Evolutionary conservation across 495 filamentous ascomycete genomes (phyloP).

Genomic region (Chlorociboria aeruginascens): DNA sequence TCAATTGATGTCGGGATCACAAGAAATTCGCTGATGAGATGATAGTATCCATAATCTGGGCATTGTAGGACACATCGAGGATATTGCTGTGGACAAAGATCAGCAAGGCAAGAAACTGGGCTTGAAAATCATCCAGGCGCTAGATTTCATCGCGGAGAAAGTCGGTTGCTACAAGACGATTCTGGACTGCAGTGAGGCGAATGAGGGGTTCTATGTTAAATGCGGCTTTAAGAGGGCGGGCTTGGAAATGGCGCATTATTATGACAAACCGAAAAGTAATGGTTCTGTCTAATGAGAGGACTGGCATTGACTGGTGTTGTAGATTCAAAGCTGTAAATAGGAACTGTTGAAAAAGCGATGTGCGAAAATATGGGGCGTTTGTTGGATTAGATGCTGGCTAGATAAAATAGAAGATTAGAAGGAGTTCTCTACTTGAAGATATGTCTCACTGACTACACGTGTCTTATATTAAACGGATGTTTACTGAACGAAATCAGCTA

Average conservation of each 20-base stretch:
- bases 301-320: too few species aligned
- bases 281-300: too few species aligned
- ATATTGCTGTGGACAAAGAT: constrained; percentile 86
- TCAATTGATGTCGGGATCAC: constrained; percentile 1
- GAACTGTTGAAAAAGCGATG: too few species aligned
- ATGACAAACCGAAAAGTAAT: constrained; percentile 32
- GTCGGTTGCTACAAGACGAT: constrained; percentile 88
- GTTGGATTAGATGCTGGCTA: too few species aligned
- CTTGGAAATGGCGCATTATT: constrained; percentile 95
- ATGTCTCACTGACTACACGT: too few species aligned
- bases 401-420: too few species aligned
- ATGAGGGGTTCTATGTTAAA: constrained; percentile 98
- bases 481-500: too few species aligned
- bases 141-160: constrained; percentile 76
- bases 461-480: too few species aligned
- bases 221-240: constrained; percentile 92
- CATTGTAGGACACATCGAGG: constrained; percentile 91
- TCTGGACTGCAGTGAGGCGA: constrained; percentile 50
- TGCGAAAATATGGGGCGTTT: too few species aligned
- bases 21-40: neutral
- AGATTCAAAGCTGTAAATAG: too few species aligned
- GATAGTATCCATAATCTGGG: constrained; percentile 60
- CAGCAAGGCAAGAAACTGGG: constrained; percentile 97
- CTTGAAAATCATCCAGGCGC: constrained; percentile 81
- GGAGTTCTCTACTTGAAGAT: too few species aligned